Percentiles rank a stretch among this genome's conserved stretches.
Conservation (phyloP, 768 basidiomycete genomes). For the Auricularia auricula-judae region DNA sequence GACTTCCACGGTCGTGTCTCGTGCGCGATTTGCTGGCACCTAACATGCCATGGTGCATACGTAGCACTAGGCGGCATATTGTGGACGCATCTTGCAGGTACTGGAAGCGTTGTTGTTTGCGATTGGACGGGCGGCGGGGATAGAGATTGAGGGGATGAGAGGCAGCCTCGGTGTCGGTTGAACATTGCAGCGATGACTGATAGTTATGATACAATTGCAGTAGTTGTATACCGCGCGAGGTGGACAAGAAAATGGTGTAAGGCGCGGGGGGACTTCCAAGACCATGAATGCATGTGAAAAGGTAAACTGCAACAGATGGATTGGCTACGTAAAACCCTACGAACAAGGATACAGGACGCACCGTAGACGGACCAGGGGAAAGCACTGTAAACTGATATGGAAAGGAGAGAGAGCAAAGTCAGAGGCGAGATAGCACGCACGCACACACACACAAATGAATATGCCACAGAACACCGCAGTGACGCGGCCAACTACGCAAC, state of each 20-base stretch:
- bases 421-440: not conserved
- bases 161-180: not conserved
- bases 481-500: not conserved
- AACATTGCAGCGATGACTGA: too few relatives aligned
- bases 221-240: not conserved
- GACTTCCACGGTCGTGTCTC: conserved; percentile 20
- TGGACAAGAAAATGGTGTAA: too few relatives aligned
- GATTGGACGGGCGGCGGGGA: conserved; percentile 7
- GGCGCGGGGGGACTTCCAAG: too few relatives aligned
- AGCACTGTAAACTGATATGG: not conserved
- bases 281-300: too few relatives aligned
- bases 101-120: conserved; percentile 28
- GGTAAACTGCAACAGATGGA: too few relatives aligned
- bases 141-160: not conserved
- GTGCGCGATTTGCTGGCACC: conserved; percentile 26
- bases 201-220: not conserved
- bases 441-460: not conserved
- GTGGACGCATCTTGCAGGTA: conserved; percentile 16
- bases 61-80: conserved; percentile 1
- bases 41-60: conserved; percentile 26
- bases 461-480: not conserved
- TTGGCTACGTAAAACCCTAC: too few relatives aligned
- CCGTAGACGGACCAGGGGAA: not conserved
- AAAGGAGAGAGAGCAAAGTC: not conserved
- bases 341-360: not conserved